These are phyloP conservation scores for Nemania sp. DNA, from an alignment of 2,329 filamentous ascomycete genomes.

Conservation along the genomic window DNA sequence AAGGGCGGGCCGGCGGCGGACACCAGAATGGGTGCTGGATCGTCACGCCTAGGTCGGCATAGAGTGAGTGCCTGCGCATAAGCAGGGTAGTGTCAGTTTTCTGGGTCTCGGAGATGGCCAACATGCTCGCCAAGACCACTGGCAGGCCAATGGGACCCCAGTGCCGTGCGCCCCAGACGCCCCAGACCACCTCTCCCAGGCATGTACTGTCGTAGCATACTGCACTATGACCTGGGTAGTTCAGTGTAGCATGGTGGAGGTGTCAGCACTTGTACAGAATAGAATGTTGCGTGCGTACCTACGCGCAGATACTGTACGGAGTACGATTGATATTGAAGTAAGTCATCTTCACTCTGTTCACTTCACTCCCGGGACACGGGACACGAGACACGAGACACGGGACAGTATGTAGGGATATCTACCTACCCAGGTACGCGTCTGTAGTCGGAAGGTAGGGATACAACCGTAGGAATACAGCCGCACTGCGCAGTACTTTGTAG, in stretches of 20 bases:
- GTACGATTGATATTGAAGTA: too few relatives aligned
- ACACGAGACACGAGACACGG: too few relatives aligned
- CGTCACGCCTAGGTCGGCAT: slow-evolving; percentile 20
- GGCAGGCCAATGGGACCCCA: background rate
- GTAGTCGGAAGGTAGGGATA: too few relatives aligned
- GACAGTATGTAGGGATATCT: too few relatives aligned
- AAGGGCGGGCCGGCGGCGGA: slow-evolving; percentile 20
- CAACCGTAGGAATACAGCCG: background rate
- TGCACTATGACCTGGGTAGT: too few relatives aligned
- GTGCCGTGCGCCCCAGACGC: background rate
- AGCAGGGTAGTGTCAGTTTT: slow-evolving; percentile 7
- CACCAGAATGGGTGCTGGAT: slow-evolving; percentile 19
- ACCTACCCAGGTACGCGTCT: too few relatives aligned
- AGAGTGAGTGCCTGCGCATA: too few relatives aligned
- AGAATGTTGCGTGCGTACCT: too few relatives aligned
- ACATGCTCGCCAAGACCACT: slow-evolving; percentile 9
- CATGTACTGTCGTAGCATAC: too few relatives aligned
- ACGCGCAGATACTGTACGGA: too few relatives aligned
- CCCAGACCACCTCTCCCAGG: background rate
- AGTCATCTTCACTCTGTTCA: too few relatives aligned
- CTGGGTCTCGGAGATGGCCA: slow-evolving; percentile 22
- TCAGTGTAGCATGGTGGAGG: slow-evolving; percentile 7
- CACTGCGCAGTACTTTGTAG: background rate
- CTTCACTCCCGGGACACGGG: too few relatives aligned
- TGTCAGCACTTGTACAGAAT: slow-evolving; percentile 18